Evolutionary conservation across 352 stramenopile genomes (phyloP), one percentile per base, ranked within the genome.

Genomic region (Phytophthora nicotianae): DNA sequence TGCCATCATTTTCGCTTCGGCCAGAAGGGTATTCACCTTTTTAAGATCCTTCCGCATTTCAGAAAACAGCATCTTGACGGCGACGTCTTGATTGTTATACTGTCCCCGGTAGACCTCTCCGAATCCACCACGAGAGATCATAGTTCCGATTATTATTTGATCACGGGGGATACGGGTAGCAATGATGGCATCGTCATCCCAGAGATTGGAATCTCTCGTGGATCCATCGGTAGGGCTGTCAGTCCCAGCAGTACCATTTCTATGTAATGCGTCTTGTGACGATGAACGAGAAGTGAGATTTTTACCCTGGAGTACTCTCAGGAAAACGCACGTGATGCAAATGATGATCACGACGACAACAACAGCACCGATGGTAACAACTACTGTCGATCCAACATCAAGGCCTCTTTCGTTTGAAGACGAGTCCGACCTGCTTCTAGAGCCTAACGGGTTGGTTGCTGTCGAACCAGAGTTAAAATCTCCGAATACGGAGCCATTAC

Each of bases 21-120:
- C 51, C 27, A 78, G 40, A 43, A 85, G 80, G 5, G 54, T 49
- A 8, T 72, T 58, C 20, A 82, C 77, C 29, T 81, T 61, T 13
- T 63, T 60, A 21, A 63, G 58, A 42, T 69, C 61, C 8, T 19
- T 52, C 16, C 47, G 55, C 32, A 53, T 58, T 13, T 57, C 54
- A 27, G 60, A 20, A 27, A 59, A 24, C 40, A 59, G 43, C 56
- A 78, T 69, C 58, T 82, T 81, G 58, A 85, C 75, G 14, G 64
- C 75, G 32, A 84, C 72, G 0, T 20, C 20, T n/a, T 80, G 24
- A 13, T 43, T 47, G 20, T 65, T 62, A 50, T 81, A 85, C 21
- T 23, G 60, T 7, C 70, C 73, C 0, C 54, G 58, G 21, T 75
- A 74, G 16, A 79, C 73, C 55, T 75, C 56, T 14, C 69, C 73